Percentiles rank a stretch among this genome's conserved stretches.
Conservation (phyloP, 306 rosid species). For the Parietaria judaica region DNA sequence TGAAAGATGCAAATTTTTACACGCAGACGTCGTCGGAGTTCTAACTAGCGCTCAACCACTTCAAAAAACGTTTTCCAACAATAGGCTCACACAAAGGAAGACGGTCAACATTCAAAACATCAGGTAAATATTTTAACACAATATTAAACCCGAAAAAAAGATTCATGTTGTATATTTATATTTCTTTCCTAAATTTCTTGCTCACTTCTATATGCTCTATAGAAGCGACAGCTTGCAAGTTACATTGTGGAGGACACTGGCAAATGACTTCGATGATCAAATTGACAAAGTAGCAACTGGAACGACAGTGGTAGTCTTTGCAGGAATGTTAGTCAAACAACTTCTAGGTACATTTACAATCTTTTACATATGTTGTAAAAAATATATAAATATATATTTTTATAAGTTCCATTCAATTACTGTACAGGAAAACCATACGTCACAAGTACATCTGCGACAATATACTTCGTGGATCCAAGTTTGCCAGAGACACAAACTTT, state of each 20-base stretch:
- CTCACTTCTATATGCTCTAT: not conserved
- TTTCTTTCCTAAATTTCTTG: not conserved
- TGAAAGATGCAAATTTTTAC: not conserved
- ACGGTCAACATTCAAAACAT: not conserved
- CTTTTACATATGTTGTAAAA: not conserved
- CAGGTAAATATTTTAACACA: not conserved
- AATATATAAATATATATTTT: not conserved
- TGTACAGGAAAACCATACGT: not conserved
- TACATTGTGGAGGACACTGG: not conserved
- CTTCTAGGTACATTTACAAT: not conserved
- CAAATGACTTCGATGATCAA: not conserved
- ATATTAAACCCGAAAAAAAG: not conserved
- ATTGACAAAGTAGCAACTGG: not conserved
- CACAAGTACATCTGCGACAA: not conserved
- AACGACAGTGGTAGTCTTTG: not conserved
- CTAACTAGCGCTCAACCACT: not conserved
- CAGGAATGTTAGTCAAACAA: not conserved
- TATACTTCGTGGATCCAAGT: not conserved
- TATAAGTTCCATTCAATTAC: not conserved
- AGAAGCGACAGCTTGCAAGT: not conserved
- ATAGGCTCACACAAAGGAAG: not conserved
- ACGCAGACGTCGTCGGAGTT: not conserved
- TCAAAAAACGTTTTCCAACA: not conserved
- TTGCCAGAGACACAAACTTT: not conserved
- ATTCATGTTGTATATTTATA: not conserved